Evolutionary conservation across 345 rosid species (phyloP), one percentile per base, ranked within the genome.

Genomic region (Lepidium didymum): DNA sequence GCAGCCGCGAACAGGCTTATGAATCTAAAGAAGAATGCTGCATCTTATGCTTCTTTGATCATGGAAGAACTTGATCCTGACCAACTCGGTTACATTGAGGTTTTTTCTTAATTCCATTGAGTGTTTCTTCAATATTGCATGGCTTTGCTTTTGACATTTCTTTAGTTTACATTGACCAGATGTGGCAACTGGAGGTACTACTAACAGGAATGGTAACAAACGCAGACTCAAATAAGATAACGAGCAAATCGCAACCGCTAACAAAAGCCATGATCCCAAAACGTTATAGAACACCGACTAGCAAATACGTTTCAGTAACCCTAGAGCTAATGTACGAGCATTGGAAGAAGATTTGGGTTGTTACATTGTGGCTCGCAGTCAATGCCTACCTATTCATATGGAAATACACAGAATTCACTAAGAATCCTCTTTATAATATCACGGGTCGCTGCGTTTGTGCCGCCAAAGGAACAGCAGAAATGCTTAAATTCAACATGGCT

Each of bases 11-110:
- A 93, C 65, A 90, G 79, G 85, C 88, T 93, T 10, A 75, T 75
- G 5, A 86, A 84, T 60, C 90, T 93, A 3, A 90, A 88, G 75
- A 69, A 88, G 42, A 82, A 83, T 31, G 97, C 96, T 1, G 70
- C 62, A 8, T 7, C 73, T n/a, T 93, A 93, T 68, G 97, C 98
- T 27, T 59, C 88, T 49, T 70, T 93, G 55, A 93, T 93, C 83
- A 93, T 93, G 98, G 98, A 93, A 77, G 96, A 93, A 76, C 93
- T 93, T n/a, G 98, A 93, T 64, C 92, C 98, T 4, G 92, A 87
- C 66, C 87, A 84, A 4, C 74, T 46, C 0, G 98, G 98, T 70
- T 85, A 87, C 65, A 93, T 93, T 46, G 97, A 90, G 95, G 98
- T 92, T 38, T 67, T 61, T 7, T 15, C 57, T 13, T 19, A 14